Evolutionary conservation across 352 stramenopile species (phyloP), one percentile per base, ranked within the genome.

Genomic region (Elongisporangium anandrum): DNA sequence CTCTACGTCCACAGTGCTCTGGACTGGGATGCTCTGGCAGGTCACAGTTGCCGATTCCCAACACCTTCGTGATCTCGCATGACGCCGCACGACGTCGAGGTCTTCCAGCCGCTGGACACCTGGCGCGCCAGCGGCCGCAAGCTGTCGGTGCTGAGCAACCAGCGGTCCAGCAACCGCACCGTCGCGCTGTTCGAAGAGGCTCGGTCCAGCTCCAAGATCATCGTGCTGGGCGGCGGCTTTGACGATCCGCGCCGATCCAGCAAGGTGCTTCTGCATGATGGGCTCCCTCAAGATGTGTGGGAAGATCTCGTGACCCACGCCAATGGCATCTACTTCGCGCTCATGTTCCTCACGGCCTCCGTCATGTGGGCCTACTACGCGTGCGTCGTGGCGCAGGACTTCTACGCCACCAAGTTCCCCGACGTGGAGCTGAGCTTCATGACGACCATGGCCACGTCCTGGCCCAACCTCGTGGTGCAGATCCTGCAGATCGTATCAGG

Each of bases 291-390:
- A 47, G 54, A 66, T 16, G 63, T 76, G 19, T 61, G 61, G 51
- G 60, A 76, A 7, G 65, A 76, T 19, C 58, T 76, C 52, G 56
- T 63, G 21, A 45, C 59, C 48, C 53, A 76, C 49, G 57, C 63
- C 3, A 60, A 52, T n/a, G 66, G 53, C 54, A 69, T 77, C 48
- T 74, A 72, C 61, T 75, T 52, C 20, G 56, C 59, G 56, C 60
- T 77, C 66, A 74, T 70, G 57, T 77, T 75, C 59, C 57, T 77
- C 24, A 72, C 72, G 24, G 70, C 59, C 56, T 64, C 66, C 6
- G 70, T 77, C 56, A 56, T 77, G 26, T 77, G 70, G 70, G 65
- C 65, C 20, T 77, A 71, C 62, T 77, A 72, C 54, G 72, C 65
- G 59, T 77, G 70, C 45, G 23, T 77, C 19, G 62, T 67, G 53